Evolutionary conservation across 495 filamentous ascomycete species (phyloP).

Genomic region (Oleoguttula mirabilis): DNA sequence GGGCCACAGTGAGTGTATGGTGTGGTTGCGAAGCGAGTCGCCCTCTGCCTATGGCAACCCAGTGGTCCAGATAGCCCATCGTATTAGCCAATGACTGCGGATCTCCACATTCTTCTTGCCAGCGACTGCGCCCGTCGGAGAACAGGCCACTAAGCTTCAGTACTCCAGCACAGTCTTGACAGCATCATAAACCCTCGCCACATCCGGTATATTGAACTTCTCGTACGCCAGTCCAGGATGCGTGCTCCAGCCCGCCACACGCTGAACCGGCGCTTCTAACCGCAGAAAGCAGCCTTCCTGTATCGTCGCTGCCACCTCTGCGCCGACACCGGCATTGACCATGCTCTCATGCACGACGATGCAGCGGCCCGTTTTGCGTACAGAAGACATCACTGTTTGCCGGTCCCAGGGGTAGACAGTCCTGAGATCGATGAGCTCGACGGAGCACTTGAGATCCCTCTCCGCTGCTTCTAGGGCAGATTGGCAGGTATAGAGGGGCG

Average conservation of each 20-base stretch:
- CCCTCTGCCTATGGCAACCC: too few relatives aligned
- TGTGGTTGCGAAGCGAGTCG: too few relatives aligned
- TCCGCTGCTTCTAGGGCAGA: conserved; percentile 71
- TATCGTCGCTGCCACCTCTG: conserved; percentile 84
- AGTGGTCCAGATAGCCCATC: too few relatives aligned
- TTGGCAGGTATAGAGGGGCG: conserved; percentile 79
- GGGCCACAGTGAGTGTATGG: too few relatives aligned
- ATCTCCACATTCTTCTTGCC: too few relatives aligned
- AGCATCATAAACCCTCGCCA: conserved; percentile 39
- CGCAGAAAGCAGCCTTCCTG: conserved; percentile 80
- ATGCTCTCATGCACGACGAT: conserved; percentile 93
- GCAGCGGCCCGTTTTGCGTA: conserved; percentile 78
- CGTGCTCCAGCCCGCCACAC: conserved; percentile 84
- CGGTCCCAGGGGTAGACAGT: conserved; percentile 96
- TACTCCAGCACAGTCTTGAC: conserved; percentile 50
- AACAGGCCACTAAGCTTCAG: conserved; percentile 32
- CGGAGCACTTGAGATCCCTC: conserved; percentile 61
- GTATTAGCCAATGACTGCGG: too few relatives aligned
- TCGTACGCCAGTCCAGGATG: conserved; percentile 77
- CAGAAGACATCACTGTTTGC: conserved; percentile 67
- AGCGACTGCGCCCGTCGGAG: too few relatives aligned
- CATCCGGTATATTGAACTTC: conserved; percentile 63
- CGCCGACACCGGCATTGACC: conserved; percentile 87
- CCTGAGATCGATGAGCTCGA: conserved; percentile 84
- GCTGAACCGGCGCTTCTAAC: conserved; percentile 82